Percentiles rank a stretch among this genome's conserved stretches.
These are phyloP conservation scores for Lentinula detonsa DNA, from an alignment of 768 basidiomycete genomes.

Conservation along the genomic window DNA sequence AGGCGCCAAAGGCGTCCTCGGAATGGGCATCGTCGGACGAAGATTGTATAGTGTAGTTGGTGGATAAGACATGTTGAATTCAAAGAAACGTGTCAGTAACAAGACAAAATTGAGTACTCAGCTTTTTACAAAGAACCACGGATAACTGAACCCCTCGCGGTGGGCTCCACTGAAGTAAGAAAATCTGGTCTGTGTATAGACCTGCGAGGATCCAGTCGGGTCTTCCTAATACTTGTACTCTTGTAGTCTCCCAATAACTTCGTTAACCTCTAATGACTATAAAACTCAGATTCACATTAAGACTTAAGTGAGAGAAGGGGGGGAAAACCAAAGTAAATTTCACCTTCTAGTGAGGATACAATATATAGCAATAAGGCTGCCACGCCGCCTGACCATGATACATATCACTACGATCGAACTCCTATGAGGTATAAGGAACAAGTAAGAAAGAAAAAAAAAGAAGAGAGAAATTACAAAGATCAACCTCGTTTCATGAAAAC, in stretches of 20 bases:
- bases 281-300: background rate
- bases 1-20: background rate
- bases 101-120: background rate
- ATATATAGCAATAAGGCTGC: background rate
- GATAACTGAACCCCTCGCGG: constrained; percentile 4
- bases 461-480: too few relatives aligned
- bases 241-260: background rate
- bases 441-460: background rate
- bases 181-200: background rate
- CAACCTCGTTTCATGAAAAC: too few relatives aligned
- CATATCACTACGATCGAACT: background rate
- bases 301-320: too few relatives aligned
- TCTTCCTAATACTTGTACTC: background rate
- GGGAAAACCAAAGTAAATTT: background rate
- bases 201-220: background rate
- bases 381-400: background rate
- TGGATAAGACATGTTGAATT: background rate
- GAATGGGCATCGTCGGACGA: background rate
- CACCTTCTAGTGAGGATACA: background rate
- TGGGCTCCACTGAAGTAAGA: constrained; percentile 1
- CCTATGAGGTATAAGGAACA: background rate
- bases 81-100: background rate
- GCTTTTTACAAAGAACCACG: background rate
- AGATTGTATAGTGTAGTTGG: background rate
- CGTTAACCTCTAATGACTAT: too few relatives aligned